Evolutionary conservation across 495 filamentous ascomycete species (phyloP).

Genomic region (Daldinia vernicosa): DNA sequence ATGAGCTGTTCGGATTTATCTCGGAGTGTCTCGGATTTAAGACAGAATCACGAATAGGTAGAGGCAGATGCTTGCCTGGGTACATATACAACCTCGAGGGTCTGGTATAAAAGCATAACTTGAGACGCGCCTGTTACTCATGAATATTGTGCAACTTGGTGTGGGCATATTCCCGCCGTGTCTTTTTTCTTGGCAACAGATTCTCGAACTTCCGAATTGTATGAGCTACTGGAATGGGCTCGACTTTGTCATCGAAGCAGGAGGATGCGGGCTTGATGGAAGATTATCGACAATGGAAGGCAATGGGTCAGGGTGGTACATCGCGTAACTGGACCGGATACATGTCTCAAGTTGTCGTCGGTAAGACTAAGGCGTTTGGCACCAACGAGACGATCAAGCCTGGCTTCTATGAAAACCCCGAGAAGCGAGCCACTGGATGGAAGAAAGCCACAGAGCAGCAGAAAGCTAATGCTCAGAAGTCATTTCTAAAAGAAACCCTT

Average conservation of each 20-base stretch:
- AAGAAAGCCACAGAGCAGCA: constrained; percentile 31
- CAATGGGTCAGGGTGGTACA: constrained; percentile 32
- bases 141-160: neutral
- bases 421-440: constrained; percentile 33
- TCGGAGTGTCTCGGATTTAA: constrained; percentile 32
- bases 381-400: constrained; percentile 32
- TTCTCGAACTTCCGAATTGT: constrained; percentile 9
- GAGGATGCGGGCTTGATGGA: constrained; percentile 14
- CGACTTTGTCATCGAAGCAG: constrained; percentile 13
- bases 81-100: neutral
- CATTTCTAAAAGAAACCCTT: constrained; percentile 28
- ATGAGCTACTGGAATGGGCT: constrained; percentile 4
- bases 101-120: neutral
- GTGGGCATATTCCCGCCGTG: constrained; percentile 10
- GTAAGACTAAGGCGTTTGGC: constrained; percentile 24
- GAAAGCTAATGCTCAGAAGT: constrained; percentile 23
- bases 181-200: constrained; percentile 8
- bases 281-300: constrained; percentile 29
- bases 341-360: constrained; percentile 20
- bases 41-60: neutral
- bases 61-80: neutral
- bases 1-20: constrained; percentile 13
- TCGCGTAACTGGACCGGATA: constrained; percentile 17
- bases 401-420: constrained; percentile 28
- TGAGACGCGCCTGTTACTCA: neutral